Evolutionary conservation across 495 filamentous ascomycete genomes (phyloP), one percentile per base, ranked within the genome.

Genomic region (Penicillium fimorum): DNA sequence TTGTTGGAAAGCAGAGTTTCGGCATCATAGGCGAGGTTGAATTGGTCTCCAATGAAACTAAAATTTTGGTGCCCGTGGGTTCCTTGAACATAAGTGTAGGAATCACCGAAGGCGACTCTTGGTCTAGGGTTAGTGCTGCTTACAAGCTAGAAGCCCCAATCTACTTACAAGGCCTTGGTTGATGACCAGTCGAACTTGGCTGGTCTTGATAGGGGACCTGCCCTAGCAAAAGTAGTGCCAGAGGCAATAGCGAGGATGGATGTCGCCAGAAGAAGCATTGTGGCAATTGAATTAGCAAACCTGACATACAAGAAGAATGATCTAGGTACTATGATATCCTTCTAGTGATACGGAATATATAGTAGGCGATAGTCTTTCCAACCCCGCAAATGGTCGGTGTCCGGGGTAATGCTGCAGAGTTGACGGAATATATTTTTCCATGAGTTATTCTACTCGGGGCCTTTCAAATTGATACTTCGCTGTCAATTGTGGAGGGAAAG

Each of bases 41-140:
- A 56, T 29, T 64, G 59, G 58, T 77, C 73, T 18, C 77, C 77
- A 24, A 82, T 81, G 65, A 80, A 82, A 53, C 72, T 75, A 55
- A 58, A 82, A 61, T 79, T 79, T 27, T 72, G 64, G 49, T 64
- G 71, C 4, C 79, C 80, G 43, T 63, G 59, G 6, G 74, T 79
- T 17, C 79, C 80, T 65, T 81, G 78, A 22, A 81, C 73, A 50
- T 75, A 82, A 17, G 79, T 80, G 53, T 82, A 83, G n/a, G 76
- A 79, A 56, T 83, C 78, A 15, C 79, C 80, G 55, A 83, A 83
- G n/a, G 77, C 75, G 56, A 80, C 60, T 13, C 74, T 76, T 1
- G 12, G 10, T 17, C n/a, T 44, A 25, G 3, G 6, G 22, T 51
- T 3, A 38, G 56, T 48, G 30, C 8, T 37, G n/a, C n/a, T 50